Conservation (phyloP, 2,329 filamentous ascomycete genomes). For the Tolypocladium paradoxum region DNA sequence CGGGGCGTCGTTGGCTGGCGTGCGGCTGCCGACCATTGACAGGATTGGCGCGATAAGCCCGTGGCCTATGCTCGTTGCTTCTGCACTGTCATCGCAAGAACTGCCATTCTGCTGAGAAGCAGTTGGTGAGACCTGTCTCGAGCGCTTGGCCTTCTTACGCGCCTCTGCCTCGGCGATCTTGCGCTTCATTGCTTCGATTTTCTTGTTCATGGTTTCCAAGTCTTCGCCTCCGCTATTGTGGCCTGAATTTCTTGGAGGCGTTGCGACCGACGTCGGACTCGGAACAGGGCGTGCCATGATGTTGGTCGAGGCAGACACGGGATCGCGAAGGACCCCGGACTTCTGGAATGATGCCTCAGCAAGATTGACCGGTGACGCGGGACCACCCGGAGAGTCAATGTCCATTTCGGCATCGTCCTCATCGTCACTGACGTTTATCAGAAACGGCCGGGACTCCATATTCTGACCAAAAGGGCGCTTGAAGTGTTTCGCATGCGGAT, state of each 20-base stretch:
- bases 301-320: conserved; percentile 32
- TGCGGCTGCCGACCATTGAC: not conserved
- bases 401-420: conserved; percentile 60
- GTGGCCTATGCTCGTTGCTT: conserved; percentile 3
- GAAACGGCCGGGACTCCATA: conserved; percentile 49
- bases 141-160: conserved; percentile 33
- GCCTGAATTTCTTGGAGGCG: conserved; percentile 24
- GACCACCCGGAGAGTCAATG: conserved; percentile 43
- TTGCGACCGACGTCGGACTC: conserved; percentile 28
- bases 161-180: conserved; percentile 50
- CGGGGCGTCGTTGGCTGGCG: not conserved
- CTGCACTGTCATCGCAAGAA: conserved; percentile 15
- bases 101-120: conserved; percentile 13
- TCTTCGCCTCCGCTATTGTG: conserved; percentile 26
- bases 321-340: conserved; percentile 29
- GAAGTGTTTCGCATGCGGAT: conserved; percentile 29
- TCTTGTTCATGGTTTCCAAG: conserved; percentile 40
- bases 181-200: conserved; percentile 50
- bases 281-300: conserved; percentile 25
- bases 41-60: not conserved
- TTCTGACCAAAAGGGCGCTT: conserved; percentile 56
- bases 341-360: conserved; percentile 20
- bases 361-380: conserved; percentile 22
- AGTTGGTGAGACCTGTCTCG: conserved; percentile 19
- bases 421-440: conserved; percentile 78